phyloP scores from a whole-genome alignment of 2,329 filamentous ascomycete species.

The Diplodia intermedia region DNA sequence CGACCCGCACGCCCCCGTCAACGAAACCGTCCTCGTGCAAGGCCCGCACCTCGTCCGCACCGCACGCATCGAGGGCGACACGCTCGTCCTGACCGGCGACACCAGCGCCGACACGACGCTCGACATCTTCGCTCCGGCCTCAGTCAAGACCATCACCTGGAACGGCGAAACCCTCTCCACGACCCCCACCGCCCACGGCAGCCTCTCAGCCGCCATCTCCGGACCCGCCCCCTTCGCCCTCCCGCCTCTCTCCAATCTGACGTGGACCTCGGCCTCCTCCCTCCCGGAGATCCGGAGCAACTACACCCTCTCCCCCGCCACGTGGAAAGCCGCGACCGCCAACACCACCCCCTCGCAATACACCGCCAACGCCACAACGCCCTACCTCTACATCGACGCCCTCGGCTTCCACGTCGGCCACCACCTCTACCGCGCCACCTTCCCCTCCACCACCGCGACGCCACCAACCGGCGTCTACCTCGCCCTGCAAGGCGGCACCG shows the following conservation, averaged over 20 bases:
- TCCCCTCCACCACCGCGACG: slow-evolving; percentile 45
- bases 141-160: slow-evolving; percentile 46
- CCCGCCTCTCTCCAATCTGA: slow-evolving; percentile 46
- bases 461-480: slow-evolving; percentile 52
- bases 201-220: slow-evolving; percentile 43
- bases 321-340: slow-evolving; percentile 54
- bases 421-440: slow-evolving; percentile 52
- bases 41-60: slow-evolving; percentile 52
- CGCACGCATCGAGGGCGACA: slow-evolving; percentile 36
- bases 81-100: slow-evolving; percentile 47
- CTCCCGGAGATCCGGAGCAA: slow-evolving; percentile 56
- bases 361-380: slow-evolving; percentile 45
- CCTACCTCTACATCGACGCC: slow-evolving; percentile 52
- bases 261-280: slow-evolving; percentile 58
- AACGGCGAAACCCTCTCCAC: slow-evolving; percentile 47
- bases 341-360: slow-evolving; percentile 41
- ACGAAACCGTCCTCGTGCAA: slow-evolving; percentile 50
- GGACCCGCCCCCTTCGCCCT: slow-evolving; percentile 43
- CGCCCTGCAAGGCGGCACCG: slow-evolving; percentile 61
- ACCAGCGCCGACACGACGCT: slow-evolving; percentile 44
- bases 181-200: slow-evolving; percentile 45
- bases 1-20: slow-evolving; percentile 48
- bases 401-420: slow-evolving; percentile 53
- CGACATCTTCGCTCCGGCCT: slow-evolving; percentile 47
- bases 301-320: slow-evolving; percentile 53